phyloP scores from a whole-genome alignment of 2,329 filamentous ascomycete genomes.

The Ophiognomonia clavigignenti-juglandacearum region DNA sequence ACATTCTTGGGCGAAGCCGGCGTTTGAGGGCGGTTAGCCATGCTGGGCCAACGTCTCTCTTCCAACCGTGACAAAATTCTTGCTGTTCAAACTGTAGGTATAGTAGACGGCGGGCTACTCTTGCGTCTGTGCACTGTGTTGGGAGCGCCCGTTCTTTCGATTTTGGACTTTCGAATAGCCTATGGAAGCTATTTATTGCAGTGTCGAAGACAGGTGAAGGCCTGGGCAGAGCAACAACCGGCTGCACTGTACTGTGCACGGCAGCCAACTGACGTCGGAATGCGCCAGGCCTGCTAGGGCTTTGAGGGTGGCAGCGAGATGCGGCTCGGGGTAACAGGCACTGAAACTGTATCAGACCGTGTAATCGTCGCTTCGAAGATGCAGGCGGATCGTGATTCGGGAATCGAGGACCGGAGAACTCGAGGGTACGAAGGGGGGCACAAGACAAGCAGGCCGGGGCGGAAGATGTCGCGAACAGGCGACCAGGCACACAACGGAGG shows the following conservation, averaged over 20 bases:
- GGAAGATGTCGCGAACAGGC: background rate
- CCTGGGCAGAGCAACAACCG: slow-evolving; percentile 6
- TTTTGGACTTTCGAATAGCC: background rate
- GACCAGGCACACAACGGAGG: background rate
- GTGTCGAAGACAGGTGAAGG: background rate
- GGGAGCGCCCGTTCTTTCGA: no score
- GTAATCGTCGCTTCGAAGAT: background rate
- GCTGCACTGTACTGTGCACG: slow-evolving; percentile 4
- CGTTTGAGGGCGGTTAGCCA: slow-evolving; percentile 44
- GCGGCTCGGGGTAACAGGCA: background rate
- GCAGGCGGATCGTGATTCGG: background rate
- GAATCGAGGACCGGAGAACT: background rate
- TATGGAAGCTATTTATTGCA: background rate
- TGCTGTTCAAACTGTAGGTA: background rate
- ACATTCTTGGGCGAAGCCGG: slow-evolving; percentile 51
- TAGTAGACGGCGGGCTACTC: background rate
- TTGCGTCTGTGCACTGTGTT: no score
- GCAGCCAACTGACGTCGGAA: slow-evolving; percentile 3
- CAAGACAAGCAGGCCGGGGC: background rate
- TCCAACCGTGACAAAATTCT: background rate
- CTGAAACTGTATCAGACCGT: background rate
- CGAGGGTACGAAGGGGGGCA: background rate
- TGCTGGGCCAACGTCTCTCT: slow-evolving; percentile 20
- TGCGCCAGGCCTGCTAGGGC: slow-evolving; percentile 7
- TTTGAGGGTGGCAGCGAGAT: background rate